Evolutionary conservation across 495 filamentous ascomycete genomes (phyloP), one percentile per base, ranked within the genome.

Genomic region (Aspergillus taichungensis): DNA sequence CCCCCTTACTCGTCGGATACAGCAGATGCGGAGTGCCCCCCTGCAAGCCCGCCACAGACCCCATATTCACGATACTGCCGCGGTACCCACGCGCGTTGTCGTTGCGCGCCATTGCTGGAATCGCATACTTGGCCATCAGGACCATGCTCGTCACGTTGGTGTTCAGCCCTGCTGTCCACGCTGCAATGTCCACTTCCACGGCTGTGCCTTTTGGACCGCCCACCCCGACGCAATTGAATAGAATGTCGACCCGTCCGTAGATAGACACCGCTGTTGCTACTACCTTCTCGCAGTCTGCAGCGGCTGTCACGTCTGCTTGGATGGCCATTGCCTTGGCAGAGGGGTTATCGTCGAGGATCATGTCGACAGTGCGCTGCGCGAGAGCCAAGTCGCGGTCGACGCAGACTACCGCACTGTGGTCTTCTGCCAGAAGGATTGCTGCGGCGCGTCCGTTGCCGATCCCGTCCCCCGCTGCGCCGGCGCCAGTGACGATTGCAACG

Each of bases 1-100:
- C 77, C 0, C 78, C 79, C 49, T 83, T 82, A 40, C 64, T 72
- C 11, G 77, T 81, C 14, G 78, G 78, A 59, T 83, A 83, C 7
- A 82, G 56, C 2, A 83, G 46, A 61, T 75, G 67, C 3, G 76
- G 78, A 13, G 75, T 79, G 5, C 78, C 78, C 1, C 77, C 79
- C 44, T 67, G 65, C 34, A 78, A 41, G 0, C 79, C 77, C 4
- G 76, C 75, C 10, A 81, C 76, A 37, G 63, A 70, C 4, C 71
- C 71, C 60, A 82, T 74, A 50, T 81, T 80, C 40, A 83, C 67
- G 43, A 81, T 75, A 35, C 60, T 67, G 8, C 75, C 72, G 30
- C 46, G 8, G 51, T 45, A 27, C 35, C 49, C 1, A 13, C 28
- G 24, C 27, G 57, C 50, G 10, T 60, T 63, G 1, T 66, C 60